Conservation (phyloP, 768 basidiomycete genomes). For the Mycena belliarum region DNA sequence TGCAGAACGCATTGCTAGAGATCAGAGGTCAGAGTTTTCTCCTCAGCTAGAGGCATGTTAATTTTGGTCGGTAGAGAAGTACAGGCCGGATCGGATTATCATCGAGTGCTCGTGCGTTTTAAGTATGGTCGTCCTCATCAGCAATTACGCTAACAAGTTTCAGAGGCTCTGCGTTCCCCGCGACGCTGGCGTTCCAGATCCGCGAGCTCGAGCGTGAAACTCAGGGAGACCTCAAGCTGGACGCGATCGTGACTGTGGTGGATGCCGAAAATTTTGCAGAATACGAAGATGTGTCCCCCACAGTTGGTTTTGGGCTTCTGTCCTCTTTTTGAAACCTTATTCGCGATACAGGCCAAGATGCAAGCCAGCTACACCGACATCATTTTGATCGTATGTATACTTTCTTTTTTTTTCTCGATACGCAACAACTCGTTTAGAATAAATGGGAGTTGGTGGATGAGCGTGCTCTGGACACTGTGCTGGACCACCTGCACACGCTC, state of each 20-base stretch:
- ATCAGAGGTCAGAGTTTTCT: conserved; percentile 62
- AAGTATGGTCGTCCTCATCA: background rate
- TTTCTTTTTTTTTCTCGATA: background rate
- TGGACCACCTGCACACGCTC: conserved; percentile 86
- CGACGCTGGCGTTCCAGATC: conserved; percentile 93
- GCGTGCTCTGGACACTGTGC: conserved; percentile 73
- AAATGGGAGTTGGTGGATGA: conserved; percentile 90
- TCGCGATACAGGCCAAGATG: conserved; percentile 64
- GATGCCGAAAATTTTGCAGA: conserved; percentile 91
- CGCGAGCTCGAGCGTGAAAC: conserved; percentile 85
- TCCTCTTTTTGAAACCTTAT: background rate
- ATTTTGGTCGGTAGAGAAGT: conserved; percentile 57
- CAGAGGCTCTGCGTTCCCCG: conserved; percentile 94
- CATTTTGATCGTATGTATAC: conserved; percentile 68
- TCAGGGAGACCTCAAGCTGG: conserved; percentile 71
- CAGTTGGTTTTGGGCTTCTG: conserved; percentile 27
- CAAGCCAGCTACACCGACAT: conserved; percentile 95
- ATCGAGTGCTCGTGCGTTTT: conserved; percentile 89
- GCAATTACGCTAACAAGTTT: background rate
- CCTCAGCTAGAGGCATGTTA: background rate
- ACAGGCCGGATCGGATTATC: conserved; percentile 85
- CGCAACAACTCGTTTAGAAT: conserved; percentile 50
- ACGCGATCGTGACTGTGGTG: conserved; percentile 89
- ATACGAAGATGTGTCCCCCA: conserved; percentile 90
- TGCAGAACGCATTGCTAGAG: conserved; percentile 88